Evolutionary conservation across 257 asterid species (phyloP).

Genomic region (Apocynum venetum): DNA sequence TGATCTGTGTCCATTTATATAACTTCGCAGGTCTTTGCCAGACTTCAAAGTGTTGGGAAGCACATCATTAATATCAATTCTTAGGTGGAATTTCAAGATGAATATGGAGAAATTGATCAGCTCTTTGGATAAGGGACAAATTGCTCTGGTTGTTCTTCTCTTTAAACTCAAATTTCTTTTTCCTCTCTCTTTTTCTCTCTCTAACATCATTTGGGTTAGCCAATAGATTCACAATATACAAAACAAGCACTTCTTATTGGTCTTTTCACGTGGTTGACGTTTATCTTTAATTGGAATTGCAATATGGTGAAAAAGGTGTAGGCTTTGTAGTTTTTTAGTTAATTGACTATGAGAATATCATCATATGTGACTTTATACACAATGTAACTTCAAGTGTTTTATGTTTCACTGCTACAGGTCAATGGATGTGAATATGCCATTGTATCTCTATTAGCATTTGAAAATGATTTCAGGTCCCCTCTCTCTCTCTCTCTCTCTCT

Average conservation of each 20-base stretch:
- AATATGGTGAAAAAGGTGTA: not conserved
- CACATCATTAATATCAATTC: slow-evolving; percentile 60
- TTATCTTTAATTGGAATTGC: not conserved
- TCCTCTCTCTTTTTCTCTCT: not conserved
- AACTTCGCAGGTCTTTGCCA: slow-evolving; percentile 65
- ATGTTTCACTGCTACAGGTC: slow-evolving; percentile 40
- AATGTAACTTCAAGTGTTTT: slow-evolving; percentile 8
- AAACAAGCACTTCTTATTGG: not conserved
- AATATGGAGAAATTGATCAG: slow-evolving; percentile 79
- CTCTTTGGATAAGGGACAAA: slow-evolving; percentile 65
- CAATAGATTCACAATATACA: not conserved
- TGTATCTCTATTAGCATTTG: slow-evolving; percentile 67
- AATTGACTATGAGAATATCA: not conserved
- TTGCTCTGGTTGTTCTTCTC: slow-evolving; percentile 58
- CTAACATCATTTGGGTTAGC: not conserved
- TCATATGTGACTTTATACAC: not conserved
- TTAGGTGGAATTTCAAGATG: slow-evolving; percentile 81
- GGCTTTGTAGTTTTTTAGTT: not conserved
- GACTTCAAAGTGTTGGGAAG: slow-evolving; percentile 56
- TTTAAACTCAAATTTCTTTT: not conserved
- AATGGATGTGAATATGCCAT: slow-evolving; percentile 77
- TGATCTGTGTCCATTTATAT: not conserved
- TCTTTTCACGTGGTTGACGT: not conserved
- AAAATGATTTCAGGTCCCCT: slow-evolving; percentile 69
- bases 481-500: slow-evolving; percentile 10